Conservation (phyloP, 192 early-diverging fungal genomes). For the Dissophora globulifera region DNA sequence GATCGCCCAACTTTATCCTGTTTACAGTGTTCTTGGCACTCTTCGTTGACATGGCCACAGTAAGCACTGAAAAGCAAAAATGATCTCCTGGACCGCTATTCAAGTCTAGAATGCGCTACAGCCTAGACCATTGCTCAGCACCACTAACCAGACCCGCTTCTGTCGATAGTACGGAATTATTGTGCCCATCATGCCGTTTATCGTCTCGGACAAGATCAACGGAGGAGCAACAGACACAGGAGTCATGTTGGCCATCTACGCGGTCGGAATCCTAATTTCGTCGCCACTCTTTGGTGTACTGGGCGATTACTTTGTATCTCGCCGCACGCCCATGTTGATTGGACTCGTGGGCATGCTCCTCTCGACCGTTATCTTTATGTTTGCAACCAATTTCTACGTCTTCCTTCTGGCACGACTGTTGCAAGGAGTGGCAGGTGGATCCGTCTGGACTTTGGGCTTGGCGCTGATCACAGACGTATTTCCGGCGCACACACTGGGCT, state of each 20-base stretch:
- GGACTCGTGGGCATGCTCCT: conserved; percentile 71
- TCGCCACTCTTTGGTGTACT: conserved; percentile 74
- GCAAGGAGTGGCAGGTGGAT: conserved; percentile 78
- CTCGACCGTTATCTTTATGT: conserved; percentile 71
- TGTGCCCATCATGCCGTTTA: conserved; percentile 77
- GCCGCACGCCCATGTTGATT: conserved; percentile 72
- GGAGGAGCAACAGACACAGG: conserved; percentile 69
- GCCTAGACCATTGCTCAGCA: no score
- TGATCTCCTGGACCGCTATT: no score
- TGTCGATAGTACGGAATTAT: conserved; percentile 69
- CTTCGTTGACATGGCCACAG: conserved; percentile 49
- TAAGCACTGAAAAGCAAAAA: conserved; percentile 6
- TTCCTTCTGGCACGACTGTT: conserved; percentile 73
- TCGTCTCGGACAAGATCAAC: conserved; percentile 68
- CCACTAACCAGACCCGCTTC: no score
- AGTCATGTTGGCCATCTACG: conserved; percentile 69
- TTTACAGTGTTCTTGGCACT: conserved; percentile 45
- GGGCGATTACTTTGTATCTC: conserved; percentile 73
- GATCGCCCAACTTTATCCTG: conserved; percentile 46
- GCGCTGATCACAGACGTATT: conserved; percentile 75
- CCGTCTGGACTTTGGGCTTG: conserved; percentile 75
- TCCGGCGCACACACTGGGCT: conserved; percentile 61
- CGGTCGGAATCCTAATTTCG: conserved; percentile 68
- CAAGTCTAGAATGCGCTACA: no score
- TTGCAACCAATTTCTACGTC: conserved; percentile 69